Evolutionary conservation across 805 yeast genomes (phyloP), one percentile per base, ranked within the genome.

Genomic region (Candida rishiriensis): DNA sequence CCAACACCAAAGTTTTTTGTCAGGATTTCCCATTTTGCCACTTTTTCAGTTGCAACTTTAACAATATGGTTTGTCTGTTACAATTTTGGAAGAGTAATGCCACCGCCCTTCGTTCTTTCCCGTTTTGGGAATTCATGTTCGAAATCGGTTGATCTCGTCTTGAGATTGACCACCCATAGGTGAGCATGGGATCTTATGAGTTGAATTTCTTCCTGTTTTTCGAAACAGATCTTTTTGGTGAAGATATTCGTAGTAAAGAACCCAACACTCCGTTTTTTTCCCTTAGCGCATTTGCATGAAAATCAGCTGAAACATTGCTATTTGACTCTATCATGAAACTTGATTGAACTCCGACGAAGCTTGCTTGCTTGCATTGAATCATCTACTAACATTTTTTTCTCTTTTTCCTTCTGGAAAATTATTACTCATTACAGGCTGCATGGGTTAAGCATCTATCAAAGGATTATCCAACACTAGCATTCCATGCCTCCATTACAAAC

Each of bases 361-460:
- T n/a, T n/a, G 26, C 26, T 21, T 21, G 7, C 26, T 21, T 21
- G 7, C 26, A 21, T 21, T 7, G 7, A 21, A 7, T 4, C 26
- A 21, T 21, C 7, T 21, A 21, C 26, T 21, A 21, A 21, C 26
- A 21, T 21, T 21, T 21, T 21, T 21, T 21, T 21, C 7, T 21
- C 7, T 21, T 21, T 21, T 21, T 4, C 4, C 7, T 21, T 21
- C 26, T 21, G n/a, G n/a, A 32, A 17, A 33, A 40, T 42, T 47
- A 40, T 65, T n/a, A n/a, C n/a, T n/a, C n/a, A n/a, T n/a, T n/a
- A 13, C 3, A 90, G 97, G 97, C 98, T 65, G 97, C 98, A 36
- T 91, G 99, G 99, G 97, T 93, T 37, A 93, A 91, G 66, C 91
- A 85, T 65, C 73, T 91, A 50, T 89, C 97, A 3, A 90, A 87